These are phyloP conservation scores for Paspalum notatum DNA, from an alignment of 176 grass and related monocot species.

Conservation along the genomic window DNA sequence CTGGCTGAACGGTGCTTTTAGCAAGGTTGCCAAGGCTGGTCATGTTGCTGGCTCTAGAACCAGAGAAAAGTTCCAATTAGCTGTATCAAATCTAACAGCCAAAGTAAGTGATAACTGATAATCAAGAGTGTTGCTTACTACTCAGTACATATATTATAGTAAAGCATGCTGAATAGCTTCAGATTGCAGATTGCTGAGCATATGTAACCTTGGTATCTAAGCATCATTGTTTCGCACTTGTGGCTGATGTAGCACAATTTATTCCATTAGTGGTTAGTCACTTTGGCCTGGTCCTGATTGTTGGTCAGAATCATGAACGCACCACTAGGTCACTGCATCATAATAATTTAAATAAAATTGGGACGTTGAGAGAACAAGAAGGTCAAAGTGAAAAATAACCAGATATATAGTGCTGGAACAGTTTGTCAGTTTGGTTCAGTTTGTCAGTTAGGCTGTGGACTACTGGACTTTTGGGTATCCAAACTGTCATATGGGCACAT, in stretches of 20 bases:
- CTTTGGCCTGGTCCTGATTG: background rate
- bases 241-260: background rate
- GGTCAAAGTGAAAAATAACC: background rate
- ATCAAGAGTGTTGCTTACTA: conserved; percentile 21
- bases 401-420: conserved; percentile 18
- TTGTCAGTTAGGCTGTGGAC: background rate
- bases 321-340: background rate
- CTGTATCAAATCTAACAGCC: conserved; percentile 80
- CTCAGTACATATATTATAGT: conserved; percentile 1
- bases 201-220: conserved; percentile 22
- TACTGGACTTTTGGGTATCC: background rate
- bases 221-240: background rate
- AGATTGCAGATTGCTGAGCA: conserved; percentile 2
- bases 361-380: conserved; percentile 17
- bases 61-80: conserved; percentile 95
- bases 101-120: conserved; percentile 63
- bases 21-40: conserved; percentile 76
- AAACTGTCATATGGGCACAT: too few species aligned
- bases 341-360: conserved; percentile 22
- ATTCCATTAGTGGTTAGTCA: background rate
- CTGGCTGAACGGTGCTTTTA: conserved; percentile 96
- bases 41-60: conserved; percentile 88
- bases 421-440: background rate
- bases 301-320: background rate
- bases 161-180: conserved; percentile 30